Base-by-base conservation (phyloP, 345 rosid genomes). In the Pseudoturritis turrita region DNA sequence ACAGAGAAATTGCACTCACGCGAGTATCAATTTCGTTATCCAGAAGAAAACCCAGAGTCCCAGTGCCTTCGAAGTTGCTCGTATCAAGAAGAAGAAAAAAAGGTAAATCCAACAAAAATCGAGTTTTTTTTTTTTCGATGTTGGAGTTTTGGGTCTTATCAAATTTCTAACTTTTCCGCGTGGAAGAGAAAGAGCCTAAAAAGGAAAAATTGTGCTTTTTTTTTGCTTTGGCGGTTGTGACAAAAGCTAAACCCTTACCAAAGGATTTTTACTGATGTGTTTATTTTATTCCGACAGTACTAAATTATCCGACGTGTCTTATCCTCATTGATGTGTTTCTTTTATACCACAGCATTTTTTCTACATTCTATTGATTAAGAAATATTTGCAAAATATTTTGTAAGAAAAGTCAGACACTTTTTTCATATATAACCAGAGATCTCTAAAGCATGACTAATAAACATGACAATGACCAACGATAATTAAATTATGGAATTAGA, bases 171-270 rank as follows among this genome's bases (percentile, higher is more conserved):
- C 5, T 53, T 54, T 45, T 44, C 29, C 65, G 49, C 65, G 71
- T 55, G 65, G 71, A 73, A 73, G 51, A 73, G 62, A 72, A 56
- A 65, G 47, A 73, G 54, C 37, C 67, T 40, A 66, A 53, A 74
- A 65, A 29, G 78, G 78, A 58, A 65, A 66, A 35, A 2, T 23
- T 55, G 23, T 35, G 15, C 33, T 2, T 50, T 22, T 39, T 61
- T 61, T 40, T 31, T 37, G 50, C 58, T 22, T 54, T 72, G 71
- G 57, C 56, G 71, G 71, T 72, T 64, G 63, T 51, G 60, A 2
- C 10, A 25, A n/a, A n/a, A 62, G 55, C 56, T 58, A 35, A 60
- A 60, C 22, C 65, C 19, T 14, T 39, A 7, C 37, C 53, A 21
- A 21, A 9, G 4, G 7, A 64, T 63, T 63, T 63, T 23, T 43